Conservation (phyloP, 1,139 yeast genomes). For the Debaryomyces sp. region DNA sequence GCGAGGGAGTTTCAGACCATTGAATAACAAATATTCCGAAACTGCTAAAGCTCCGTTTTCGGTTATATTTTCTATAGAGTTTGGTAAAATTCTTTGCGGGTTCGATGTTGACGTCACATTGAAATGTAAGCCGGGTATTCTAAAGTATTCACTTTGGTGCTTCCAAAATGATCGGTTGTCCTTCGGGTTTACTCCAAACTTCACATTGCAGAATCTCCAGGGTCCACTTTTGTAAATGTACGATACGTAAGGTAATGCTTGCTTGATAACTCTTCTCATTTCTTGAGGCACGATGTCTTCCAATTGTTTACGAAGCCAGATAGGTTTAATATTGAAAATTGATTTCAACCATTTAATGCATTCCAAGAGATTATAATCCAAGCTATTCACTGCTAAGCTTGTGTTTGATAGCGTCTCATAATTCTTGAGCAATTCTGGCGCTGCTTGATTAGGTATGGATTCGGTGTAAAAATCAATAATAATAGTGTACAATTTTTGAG, state of each 20-base stretch:
- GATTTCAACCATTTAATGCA: slow-evolving; percentile 56
- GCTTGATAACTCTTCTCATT: slow-evolving; percentile 57
- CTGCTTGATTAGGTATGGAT: slow-evolving; percentile 34
- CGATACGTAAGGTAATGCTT: slow-evolving; percentile 81
- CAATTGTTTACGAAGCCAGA: slow-evolving; percentile 84
- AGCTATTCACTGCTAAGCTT: slow-evolving; percentile 25
- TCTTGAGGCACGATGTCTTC: slow-evolving; percentile 58
- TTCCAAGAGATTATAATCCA: slow-evolving; percentile 36
- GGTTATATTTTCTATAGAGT: slow-evolving; percentile 19
- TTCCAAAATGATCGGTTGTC: slow-evolving; percentile 54
- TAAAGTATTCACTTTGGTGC: slow-evolving; percentile 86
- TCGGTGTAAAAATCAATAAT: slow-evolving; percentile 37
- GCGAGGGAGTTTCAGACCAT: slow-evolving; percentile 70
- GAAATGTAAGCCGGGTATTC: slow-evolving; percentile 46
- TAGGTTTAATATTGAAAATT: slow-evolving; percentile 71
- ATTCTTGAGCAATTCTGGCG: slow-evolving; percentile 40
- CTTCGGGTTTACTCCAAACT: slow-evolving; percentile 79
- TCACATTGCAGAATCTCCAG: slow-evolving; percentile 88
- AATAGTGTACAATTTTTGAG: slow-evolving; percentile 50
- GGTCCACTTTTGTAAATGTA: slow-evolving; percentile 88
- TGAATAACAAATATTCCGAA: slow-evolving; percentile 62
- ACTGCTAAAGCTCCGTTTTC: slow-evolving; percentile 27
- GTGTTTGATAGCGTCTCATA: slow-evolving; percentile 26
- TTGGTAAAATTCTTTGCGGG: slow-evolving; percentile 19
- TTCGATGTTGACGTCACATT: slow-evolving; percentile 12